Evolutionary conservation across 495 filamentous ascomycete species (phyloP).

Genomic region (Penicillium parvum): DNA sequence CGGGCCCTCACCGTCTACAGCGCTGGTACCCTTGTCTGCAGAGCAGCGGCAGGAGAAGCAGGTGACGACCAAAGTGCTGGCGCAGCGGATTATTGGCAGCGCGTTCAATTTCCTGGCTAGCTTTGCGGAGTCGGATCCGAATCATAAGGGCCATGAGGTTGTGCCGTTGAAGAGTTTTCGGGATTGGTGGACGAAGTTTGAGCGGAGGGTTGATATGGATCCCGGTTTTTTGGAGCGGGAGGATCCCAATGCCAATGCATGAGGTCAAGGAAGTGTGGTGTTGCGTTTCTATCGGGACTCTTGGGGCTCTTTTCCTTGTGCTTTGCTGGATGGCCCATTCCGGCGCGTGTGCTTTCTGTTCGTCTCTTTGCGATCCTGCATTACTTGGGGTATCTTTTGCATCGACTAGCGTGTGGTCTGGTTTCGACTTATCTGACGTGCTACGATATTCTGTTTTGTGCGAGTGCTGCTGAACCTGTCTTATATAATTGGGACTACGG

Average conservation of each 20-base stretch:
- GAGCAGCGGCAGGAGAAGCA: constrained; percentile 29
- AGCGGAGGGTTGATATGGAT: constrained; percentile 78
- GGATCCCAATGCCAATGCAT: constrained; percentile 47
- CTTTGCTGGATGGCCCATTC: too few relatives aligned
- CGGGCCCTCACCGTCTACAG: constrained; percentile 23
- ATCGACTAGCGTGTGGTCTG: too few relatives aligned
- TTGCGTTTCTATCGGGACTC: too few relatives aligned
- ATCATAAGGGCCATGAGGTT: constrained; percentile 62
- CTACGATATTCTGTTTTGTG: too few relatives aligned
- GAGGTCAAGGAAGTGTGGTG: too few relatives aligned
- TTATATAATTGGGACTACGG: too few relatives aligned
- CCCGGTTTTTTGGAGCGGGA: constrained; percentile 86
- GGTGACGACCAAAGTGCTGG: constrained; percentile 66
- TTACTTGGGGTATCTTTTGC: too few relatives aligned
- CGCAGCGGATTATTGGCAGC: constrained; percentile 89
- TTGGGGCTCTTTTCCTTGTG: too few relatives aligned
- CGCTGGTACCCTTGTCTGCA: constrained; percentile 25
- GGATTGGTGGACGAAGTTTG: constrained; percentile 98
- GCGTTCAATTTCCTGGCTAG: constrained; percentile 96
- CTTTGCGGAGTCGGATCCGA: constrained; percentile 58
- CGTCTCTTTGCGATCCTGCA: too few relatives aligned
- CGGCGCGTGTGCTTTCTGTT: too few relatives aligned
- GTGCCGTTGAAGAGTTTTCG: constrained; percentile 87
- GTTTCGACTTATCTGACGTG: too few relatives aligned
- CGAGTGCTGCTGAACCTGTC: too few relatives aligned